Conservation (phyloP, 2,329 filamentous ascomycete species). For the Pseudogymnoascus sp. region DNA sequence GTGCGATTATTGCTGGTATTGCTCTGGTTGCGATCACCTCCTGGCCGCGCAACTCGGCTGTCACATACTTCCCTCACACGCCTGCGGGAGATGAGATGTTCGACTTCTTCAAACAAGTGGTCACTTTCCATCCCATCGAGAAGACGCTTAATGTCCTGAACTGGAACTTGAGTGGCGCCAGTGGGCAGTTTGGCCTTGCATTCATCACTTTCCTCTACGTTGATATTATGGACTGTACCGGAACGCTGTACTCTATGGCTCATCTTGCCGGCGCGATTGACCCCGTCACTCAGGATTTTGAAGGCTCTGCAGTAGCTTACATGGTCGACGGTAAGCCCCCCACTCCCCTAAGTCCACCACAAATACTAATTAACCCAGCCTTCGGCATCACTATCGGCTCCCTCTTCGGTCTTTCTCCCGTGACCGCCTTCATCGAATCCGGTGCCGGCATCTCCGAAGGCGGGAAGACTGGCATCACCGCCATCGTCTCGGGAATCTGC, state of each 20-base stretch:
- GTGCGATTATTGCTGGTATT: slow-evolving; percentile 77
- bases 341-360: background rate
- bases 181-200: slow-evolving; percentile 71
- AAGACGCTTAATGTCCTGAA: slow-evolving; percentile 62
- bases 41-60: slow-evolving; percentile 67
- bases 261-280: slow-evolving; percentile 74
- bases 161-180: slow-evolving; percentile 56
- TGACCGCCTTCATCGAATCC: slow-evolving; percentile 83
- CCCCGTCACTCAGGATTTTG: slow-evolving; percentile 76
- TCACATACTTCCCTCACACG: slow-evolving; percentile 76
- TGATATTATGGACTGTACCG: slow-evolving; percentile 80
- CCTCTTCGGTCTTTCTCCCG: slow-evolving; percentile 67
- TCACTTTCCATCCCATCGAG: slow-evolving; percentile 71
- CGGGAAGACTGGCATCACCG: slow-evolving; percentile 75
- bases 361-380: background rate
- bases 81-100: slow-evolving; percentile 60
- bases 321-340: slow-evolving; percentile 55
- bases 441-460: slow-evolving; percentile 85
- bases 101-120: slow-evolving; percentile 82
- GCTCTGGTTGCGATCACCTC: slow-evolving; percentile 79
- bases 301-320: slow-evolving; percentile 76
- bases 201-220: slow-evolving; percentile 87
- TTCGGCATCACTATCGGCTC: slow-evolving; percentile 67
- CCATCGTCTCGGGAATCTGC: slow-evolving; percentile 68
- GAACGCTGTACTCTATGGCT: slow-evolving; percentile 84